Conservation (phyloP, 805 yeast genomes). For the Wickerhamiella musiphila region DNA sequence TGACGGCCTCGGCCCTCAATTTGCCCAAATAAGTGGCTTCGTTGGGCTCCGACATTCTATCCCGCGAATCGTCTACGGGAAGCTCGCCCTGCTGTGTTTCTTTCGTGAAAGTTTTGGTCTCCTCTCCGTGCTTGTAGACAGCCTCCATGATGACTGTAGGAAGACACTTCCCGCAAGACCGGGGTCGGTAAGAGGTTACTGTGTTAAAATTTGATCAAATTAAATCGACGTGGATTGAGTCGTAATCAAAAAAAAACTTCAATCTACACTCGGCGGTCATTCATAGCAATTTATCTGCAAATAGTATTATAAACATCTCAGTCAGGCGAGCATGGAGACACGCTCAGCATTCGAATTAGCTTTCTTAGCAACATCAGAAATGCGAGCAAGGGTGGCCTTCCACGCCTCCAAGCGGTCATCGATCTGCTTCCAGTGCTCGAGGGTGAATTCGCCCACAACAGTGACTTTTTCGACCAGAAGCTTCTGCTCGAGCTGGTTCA, state of each 20-base stretch:
- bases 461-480: constrained; percentile 24
- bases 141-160: constrained; percentile 3
- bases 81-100: constrained; percentile 3
- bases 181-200: no score
- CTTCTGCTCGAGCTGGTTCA: constrained; percentile 23
- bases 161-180: no score
- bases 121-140: constrained; percentile 3
- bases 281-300: no score
- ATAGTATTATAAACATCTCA: no score
- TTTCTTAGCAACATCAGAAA: constrained; percentile 17
- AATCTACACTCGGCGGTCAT: no score
- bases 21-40: constrained; percentile 10
- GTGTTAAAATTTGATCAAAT: no score
- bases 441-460: constrained; percentile 22
- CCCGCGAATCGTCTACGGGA: constrained; percentile 8
- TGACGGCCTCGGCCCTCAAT: constrained; percentile 10
- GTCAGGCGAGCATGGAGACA: neutral
- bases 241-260: no score
- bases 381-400: constrained; percentile 20
- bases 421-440: constrained; percentile 23
- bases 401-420: constrained; percentile 21
- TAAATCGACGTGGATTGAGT: no score
- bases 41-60: constrained; percentile 10
- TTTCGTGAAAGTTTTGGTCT: constrained; percentile 6
- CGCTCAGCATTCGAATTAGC: constrained; percentile 15